Conservation (phyloP, 2,329 filamentous ascomycete species). For the Aspergillus ochraceus region DNA sequence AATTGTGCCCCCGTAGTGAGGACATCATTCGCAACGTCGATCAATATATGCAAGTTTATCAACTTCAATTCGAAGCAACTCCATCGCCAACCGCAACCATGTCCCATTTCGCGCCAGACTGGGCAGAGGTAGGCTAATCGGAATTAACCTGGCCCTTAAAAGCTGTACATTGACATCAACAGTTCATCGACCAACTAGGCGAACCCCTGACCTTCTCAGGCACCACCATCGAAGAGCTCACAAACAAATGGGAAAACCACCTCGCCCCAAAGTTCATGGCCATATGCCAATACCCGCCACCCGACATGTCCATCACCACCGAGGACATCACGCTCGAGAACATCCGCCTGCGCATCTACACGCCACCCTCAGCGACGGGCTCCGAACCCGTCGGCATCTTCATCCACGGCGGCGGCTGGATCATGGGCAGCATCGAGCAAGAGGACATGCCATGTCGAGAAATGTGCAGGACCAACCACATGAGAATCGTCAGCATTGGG, state of each 20-base stretch:
- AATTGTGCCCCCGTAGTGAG: not conserved
- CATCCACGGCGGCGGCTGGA: slow-evolving; percentile 18
- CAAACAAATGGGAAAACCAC: not conserved
- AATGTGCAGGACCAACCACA: not conserved
- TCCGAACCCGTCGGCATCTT: slow-evolving; percentile 47
- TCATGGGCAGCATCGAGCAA: slow-evolving; percentile 9
- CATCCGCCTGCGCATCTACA: slow-evolving; percentile 4
- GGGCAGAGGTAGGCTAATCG: not conserved
- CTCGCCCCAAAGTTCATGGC: not conserved
- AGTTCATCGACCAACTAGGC: too few relatives aligned
- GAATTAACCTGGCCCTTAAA: too few relatives aligned
- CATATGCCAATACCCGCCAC: not conserved
- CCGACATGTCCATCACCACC: slow-evolving; percentile 4
- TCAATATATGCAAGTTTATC: not conserved
- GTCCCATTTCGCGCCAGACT: not conserved
- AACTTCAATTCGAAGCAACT: not conserved
- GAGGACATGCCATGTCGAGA: slow-evolving; percentile 8
- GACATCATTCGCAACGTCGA: not conserved
- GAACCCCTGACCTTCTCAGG: too few relatives aligned
- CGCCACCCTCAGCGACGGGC: not conserved
- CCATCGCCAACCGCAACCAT: not conserved
- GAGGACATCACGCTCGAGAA: slow-evolving; percentile 1
- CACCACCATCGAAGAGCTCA: not conserved
- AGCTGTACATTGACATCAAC: too few relatives aligned
- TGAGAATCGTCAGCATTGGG: slow-evolving; percentile 4